Base-by-base conservation (phyloP, 345 rosid genomes). In the Brassica carinata region DNA sequence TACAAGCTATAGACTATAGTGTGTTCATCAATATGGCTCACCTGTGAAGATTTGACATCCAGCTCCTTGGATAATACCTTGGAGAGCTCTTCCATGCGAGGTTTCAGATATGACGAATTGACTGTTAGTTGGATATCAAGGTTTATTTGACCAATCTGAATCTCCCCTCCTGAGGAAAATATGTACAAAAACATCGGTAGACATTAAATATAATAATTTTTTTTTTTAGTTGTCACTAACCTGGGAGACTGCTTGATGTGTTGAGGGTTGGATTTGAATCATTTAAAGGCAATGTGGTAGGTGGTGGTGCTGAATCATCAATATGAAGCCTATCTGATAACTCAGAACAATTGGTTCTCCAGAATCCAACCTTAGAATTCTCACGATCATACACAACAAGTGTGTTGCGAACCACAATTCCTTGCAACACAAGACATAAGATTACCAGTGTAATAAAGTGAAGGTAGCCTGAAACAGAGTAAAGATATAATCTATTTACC, bases 311-410 rank as follows among this genome's bases (percentile, higher is more conserved):
- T 75, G 92, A 78, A 84, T 79, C 83, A 77, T 82, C 80, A 26
- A 83, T 43, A 55, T 88, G 88, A 78, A 93, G 89, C 84, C 90
- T 91, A 85, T 88, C 90, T 85, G 94, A 92, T 75, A 96, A 79
- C 84, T 90, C 91, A 0, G 98, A 93, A 81, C 99, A 96, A 77
- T 96, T 93, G 15, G 99, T 96, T 88, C 94, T 96, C 99, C 96
- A 91, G 73, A 96, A 96, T 33, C 99, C 99, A 69, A 93, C 86
- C 80, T 86, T 90, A 30, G 90, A 86, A 82, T 90, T 86, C 79
- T 89, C 91, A 19, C 97, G 92, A 75, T 96, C 98, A 85, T 96
- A 96, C 73, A 85, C 83, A 31, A 93, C 98, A 78, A 96, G 90
- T 43, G 97, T 93, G 74, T 96, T 96, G 71, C 97, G 96, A 19